These are phyloP conservation scores for Candida sp. DNA, from an alignment of 1,139 yeast genomes.

Conservation along the genomic window DNA sequence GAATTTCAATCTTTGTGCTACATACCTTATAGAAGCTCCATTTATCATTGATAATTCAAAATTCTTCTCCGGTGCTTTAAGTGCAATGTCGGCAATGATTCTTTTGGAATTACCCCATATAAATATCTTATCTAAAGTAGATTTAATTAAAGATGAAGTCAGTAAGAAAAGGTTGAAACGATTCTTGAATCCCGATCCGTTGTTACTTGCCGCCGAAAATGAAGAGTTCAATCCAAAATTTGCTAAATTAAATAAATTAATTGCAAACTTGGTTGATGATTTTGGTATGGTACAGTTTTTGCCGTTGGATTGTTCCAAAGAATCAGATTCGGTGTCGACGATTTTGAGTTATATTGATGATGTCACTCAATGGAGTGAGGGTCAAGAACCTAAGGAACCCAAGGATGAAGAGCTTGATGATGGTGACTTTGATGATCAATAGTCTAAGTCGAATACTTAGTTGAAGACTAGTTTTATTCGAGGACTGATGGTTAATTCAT, in stretches of 20 bases:
- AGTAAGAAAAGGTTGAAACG: constrained; percentile 75
- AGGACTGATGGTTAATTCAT: no score
- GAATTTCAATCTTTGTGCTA: constrained; percentile 87
- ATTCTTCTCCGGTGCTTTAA: constrained; percentile 91
- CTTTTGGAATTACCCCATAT: constrained; percentile 92
- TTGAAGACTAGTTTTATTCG: no score
- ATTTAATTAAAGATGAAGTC: constrained; percentile 73
- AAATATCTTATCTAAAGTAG: constrained; percentile 82
- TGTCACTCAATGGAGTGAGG: constrained; percentile 96
- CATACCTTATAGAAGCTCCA: constrained; percentile 90
- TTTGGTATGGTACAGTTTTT: constrained; percentile 98
- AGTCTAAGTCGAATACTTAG: no score
- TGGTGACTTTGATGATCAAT: constrained; percentile 11
- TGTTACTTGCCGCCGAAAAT: constrained; percentile 45
- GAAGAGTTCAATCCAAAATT: constrained; percentile 67
- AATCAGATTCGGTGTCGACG: constrained; percentile 72
- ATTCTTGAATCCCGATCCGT: constrained; percentile 89
- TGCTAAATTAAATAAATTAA: constrained; percentile 69
- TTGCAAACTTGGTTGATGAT: constrained; percentile 90
- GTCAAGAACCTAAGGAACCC: constrained; percentile 97
- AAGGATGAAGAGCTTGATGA: constrained; percentile 69
- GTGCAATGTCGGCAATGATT: constrained; percentile 99
- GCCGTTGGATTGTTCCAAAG: constrained; percentile 82
- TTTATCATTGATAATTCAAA: constrained; percentile 87
- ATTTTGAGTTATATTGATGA: constrained; percentile 93